Conservation (phyloP, 768 basidiomycete species). For the Gloeopeniophorella convolvens region DNA sequence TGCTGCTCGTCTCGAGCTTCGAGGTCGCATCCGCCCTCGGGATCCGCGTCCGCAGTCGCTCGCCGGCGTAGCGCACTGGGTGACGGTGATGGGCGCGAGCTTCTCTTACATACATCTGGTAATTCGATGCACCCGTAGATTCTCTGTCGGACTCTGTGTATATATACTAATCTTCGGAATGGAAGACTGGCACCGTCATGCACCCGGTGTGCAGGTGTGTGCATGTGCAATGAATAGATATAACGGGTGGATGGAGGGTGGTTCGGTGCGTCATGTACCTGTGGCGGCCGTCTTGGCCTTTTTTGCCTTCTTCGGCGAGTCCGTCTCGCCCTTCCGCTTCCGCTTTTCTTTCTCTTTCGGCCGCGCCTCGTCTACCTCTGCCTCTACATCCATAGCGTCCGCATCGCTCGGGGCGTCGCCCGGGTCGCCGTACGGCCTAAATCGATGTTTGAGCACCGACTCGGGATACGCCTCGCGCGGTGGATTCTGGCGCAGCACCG, state of each 20-base stretch:
- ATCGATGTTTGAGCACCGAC: conserved; percentile 15
- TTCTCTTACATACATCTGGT: neutral
- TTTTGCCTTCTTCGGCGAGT: conserved; percentile 16
- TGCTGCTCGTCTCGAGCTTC: conserved; percentile 72
- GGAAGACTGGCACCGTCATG: no score
- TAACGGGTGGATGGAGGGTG: no score
- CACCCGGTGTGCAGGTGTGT: no score
- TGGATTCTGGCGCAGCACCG: neutral
- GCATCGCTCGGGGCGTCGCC: neutral
- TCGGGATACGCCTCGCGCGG: conserved; percentile 19
- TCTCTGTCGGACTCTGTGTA: neutral
- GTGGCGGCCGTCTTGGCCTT: conserved; percentile 6
- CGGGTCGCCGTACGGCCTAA: conserved; percentile 16
- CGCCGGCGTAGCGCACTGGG: neutral
- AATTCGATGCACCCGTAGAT: neutral
- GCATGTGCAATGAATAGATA: no score
- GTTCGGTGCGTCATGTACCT: no score
- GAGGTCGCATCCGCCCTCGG: conserved; percentile 51
- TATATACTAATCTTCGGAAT: neutral
- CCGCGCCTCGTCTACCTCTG: neutral
- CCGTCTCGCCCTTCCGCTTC: conserved; percentile 13
- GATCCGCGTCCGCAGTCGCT: conserved; percentile 23
- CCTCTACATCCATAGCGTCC: neutral
- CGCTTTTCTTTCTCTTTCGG: neutral
- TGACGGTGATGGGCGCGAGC: no score